Percentiles rank a stretch among this genome's conserved stretches.
phyloP scores from a whole-genome alignment of 2,329 filamentous ascomycete species.

The Neopestalotiopsis clavispora region DNA sequence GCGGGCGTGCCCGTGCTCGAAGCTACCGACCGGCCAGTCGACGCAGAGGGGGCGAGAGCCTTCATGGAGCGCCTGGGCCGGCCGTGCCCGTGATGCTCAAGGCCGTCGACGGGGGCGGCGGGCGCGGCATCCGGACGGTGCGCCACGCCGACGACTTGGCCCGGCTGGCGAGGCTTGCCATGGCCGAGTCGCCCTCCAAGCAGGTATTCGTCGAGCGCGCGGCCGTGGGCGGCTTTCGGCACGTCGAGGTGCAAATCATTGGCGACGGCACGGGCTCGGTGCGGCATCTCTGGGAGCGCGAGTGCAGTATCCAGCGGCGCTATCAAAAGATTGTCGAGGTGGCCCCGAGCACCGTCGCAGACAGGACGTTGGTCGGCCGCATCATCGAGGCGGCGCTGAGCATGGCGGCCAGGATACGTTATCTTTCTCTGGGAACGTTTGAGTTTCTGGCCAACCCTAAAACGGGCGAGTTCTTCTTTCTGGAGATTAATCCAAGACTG shows the following conservation, averaged over 20 bases:
- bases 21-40: conserved; percentile 30
- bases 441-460: conserved; percentile 64
- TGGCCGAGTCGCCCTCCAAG: conserved; percentile 62
- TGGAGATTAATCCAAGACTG: conserved; percentile 65
- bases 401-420: conserved; percentile 56
- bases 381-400: conserved; percentile 59
- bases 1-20: conserved; percentile 49
- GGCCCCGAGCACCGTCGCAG: conserved; percentile 55
- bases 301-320: conserved; percentile 70
- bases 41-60: conserved; percentile 57
- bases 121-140: conserved; percentile 63
- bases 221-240: conserved; percentile 63
- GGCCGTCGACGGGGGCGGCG: conserved; percentile 68
- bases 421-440: conserved; percentile 66
- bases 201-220: conserved; percentile 65
- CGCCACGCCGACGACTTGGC: conserved; percentile 46
- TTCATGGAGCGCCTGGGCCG: conserved; percentile 35
- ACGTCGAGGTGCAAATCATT: conserved; percentile 68
- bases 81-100: conserved; percentile 57
- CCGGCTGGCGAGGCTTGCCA: conserved; percentile 51
- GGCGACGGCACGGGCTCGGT: conserved; percentile 64
- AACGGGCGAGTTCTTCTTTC: conserved; percentile 57
- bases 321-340: conserved; percentile 67
- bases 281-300: conserved; percentile 66
- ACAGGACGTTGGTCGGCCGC: conserved; percentile 47